Evolutionary conservation across 2,329 filamentous ascomycete species (phyloP).

Genomic region (Calonectria hawksworthii): DNA sequence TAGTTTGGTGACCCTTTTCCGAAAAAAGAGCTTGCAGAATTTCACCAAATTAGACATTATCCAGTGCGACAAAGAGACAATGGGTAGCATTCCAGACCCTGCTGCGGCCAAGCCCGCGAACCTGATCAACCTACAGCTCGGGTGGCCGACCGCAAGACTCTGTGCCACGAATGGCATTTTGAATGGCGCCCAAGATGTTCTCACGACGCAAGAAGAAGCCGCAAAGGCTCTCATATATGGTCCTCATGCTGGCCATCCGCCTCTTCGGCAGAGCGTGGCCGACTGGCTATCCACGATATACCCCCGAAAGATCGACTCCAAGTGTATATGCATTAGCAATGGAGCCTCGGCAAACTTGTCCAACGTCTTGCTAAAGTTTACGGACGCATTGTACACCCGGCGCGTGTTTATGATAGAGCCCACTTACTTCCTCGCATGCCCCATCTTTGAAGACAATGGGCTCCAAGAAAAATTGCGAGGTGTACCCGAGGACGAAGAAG

Average conservation of each 20-base stretch:
- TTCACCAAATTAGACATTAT: background rate
- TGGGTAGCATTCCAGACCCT: background rate
- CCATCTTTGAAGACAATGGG: constrained; percentile 73
- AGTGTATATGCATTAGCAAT: constrained; percentile 32
- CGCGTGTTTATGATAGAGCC: constrained; percentile 75
- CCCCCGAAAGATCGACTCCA: background rate
- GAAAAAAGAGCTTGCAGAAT: background rate
- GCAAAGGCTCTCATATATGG: constrained; percentile 33
- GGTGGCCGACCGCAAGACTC: constrained; percentile 5
- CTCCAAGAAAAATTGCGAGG: constrained; percentile 68
- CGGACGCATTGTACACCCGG: constrained; percentile 72
- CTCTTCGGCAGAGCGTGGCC: constrained; percentile 30
- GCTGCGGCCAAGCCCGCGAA: background rate
- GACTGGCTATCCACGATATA: constrained; percentile 29
- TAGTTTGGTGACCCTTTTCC: background rate
- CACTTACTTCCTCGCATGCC: constrained; percentile 73
- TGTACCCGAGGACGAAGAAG: constrained; percentile 68
- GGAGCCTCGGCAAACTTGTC: constrained; percentile 30
- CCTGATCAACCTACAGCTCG: constrained; percentile 17
- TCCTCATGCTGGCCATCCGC: constrained; percentile 29
- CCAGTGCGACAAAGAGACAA: background rate
- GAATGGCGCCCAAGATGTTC: background rate
- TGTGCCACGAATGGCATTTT: background rate
- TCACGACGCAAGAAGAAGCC: constrained; percentile 10
- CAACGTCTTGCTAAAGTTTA: constrained; percentile 55